These are phyloP conservation scores for Trypanosomatidae sp. DNA, from an alignment of 208 protist species.

Conservation along the genomic window DNA sequence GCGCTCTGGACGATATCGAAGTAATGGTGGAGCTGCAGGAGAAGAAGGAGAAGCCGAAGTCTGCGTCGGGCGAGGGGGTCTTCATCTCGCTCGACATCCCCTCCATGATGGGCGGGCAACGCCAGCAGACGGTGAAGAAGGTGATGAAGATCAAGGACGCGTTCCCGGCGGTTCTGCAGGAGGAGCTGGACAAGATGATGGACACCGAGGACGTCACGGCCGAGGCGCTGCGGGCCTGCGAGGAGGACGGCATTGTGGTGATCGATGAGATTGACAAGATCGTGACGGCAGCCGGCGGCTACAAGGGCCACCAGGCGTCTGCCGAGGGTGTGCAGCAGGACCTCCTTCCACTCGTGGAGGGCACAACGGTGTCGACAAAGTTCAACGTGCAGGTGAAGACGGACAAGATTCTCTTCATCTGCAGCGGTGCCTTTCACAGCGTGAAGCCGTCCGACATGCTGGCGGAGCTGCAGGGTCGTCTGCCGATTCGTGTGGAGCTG, in stretches of 20 bases:
- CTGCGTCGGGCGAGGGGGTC: constrained; percentile 70
- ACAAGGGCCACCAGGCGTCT: constrained; percentile 92
- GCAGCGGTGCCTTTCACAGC: constrained; percentile 97
- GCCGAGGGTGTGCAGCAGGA: constrained; percentile 98
- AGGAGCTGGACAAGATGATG: constrained; percentile 95
- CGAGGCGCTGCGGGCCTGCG: constrained; percentile 93
- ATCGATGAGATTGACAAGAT: constrained; percentile 99
- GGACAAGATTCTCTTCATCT: constrained; percentile 98
- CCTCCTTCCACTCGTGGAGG: constrained; percentile 97
- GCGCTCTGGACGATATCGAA: constrained; percentile 91
- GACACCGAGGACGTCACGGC: constrained; percentile 92
- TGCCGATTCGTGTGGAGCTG: constrained; percentile 98
- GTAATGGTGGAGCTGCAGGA: constrained; percentile 92
- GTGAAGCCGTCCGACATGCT: constrained; percentile 95
- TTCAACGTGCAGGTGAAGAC: constrained; percentile 97
- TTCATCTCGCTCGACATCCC: constrained; percentile 90
- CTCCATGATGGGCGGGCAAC: constrained; percentile 72
- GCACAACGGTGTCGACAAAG: constrained; percentile 96
- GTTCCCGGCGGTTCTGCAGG: constrained; percentile 88
- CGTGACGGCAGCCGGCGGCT: constrained; percentile 83
- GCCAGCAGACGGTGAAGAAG: constrained; percentile 88
- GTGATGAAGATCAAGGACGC: constrained; percentile 95
- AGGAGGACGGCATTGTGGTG: constrained; percentile 98
- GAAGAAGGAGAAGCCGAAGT: constrained; percentile 92
- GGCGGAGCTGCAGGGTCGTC: constrained; percentile 95